phyloP scores from a whole-genome alignment of 495 filamentous ascomycete genomes.

The Lasiosphaeria ovina region DNA sequence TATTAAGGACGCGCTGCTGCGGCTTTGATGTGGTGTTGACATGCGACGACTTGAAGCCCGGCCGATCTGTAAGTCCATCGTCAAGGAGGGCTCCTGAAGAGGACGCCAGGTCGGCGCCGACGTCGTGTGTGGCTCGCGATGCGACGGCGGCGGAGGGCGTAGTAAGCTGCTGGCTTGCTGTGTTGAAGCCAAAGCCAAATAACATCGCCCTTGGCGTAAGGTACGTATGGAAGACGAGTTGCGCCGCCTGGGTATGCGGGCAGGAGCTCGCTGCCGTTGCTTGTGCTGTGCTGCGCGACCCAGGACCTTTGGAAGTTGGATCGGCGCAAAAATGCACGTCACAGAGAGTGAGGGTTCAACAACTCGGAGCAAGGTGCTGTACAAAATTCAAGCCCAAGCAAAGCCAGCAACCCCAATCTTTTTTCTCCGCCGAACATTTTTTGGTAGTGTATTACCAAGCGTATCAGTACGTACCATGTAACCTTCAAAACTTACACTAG shows the following conservation, averaged over 20 bases:
- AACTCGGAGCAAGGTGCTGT: neutral
- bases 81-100: slow-evolving; percentile 26
- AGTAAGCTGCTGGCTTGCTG: slow-evolving; percentile 21
- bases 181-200: slow-evolving; percentile 24
- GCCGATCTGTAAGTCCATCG: slow-evolving; percentile 38
- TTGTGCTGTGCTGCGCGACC: slow-evolving; percentile 4
- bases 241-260: slow-evolving; percentile 27
- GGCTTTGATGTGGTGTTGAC: slow-evolving; percentile 21
- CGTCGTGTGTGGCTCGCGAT: neutral
- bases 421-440: neutral
- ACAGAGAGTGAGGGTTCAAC: neutral
- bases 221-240: slow-evolving; percentile 13
- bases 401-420: neutral
- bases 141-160: slow-evolving; percentile 7
- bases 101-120: slow-evolving; percentile 17
- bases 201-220: slow-evolving; percentile 28
- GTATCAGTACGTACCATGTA: neutral
- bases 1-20: slow-evolving; percentile 32
- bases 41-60: slow-evolving; percentile 30
- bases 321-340: slow-evolving; percentile 10
- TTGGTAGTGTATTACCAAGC: neutral
- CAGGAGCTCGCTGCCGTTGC: neutral
- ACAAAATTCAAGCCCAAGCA: slow-evolving; percentile 1
- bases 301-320: slow-evolving; percentile 2
- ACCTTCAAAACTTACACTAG: neutral